Base-by-base conservation (phyloP, 2,329 filamentous ascomycete genomes). In the Colletotrichum eremochloae region DNA sequence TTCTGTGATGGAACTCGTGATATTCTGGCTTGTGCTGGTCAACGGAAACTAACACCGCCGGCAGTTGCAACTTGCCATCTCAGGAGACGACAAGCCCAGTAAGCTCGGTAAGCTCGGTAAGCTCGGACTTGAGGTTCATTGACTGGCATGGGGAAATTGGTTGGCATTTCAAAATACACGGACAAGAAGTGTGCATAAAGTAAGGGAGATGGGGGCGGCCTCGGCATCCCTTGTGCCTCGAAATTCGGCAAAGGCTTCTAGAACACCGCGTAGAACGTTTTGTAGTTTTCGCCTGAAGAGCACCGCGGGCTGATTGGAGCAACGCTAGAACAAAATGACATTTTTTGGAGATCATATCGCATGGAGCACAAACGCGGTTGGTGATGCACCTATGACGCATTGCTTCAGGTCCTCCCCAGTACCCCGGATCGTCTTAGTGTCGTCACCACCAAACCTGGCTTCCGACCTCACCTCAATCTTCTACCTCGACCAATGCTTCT, bases 341-440 rank as follows among this genome's bases (percentile, higher is more conserved):
- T 18, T 36, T 33, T 53, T 20, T 2, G 52, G 15, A 15, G 20
- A 31, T 11, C 29, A 20, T 29, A 2, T 53, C 31, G 31, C 15
- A 36, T 15, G 55, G 55, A 42, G 36, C 36, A 36, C 3, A 18
- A 15, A 5, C 8, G 14, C 36, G 36, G 55, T 18, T 42, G 12
- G 38, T 64, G 62, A 64, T 64, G 62, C 50, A 56, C 50, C 8
- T 64, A 64, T 64, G 62, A 64, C 62, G 62, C 62, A 64, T 20
- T 36, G 15, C 29, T 29, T 53, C 50, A 4, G 24, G 3, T 0
- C 44, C 53, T 7, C 20, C 50, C 52, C 52, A 36, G 52, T 7
- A 11, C 60, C 44, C 33, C 50, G 36, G 62, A 15, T 36, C 57
- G 18, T 46, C 29, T 36, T 56, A 11, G 50, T 64, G 50, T 64